phyloP scores from a whole-genome alignment of 352 stramenopile species.

The Phytophthora litchii region DNA sequence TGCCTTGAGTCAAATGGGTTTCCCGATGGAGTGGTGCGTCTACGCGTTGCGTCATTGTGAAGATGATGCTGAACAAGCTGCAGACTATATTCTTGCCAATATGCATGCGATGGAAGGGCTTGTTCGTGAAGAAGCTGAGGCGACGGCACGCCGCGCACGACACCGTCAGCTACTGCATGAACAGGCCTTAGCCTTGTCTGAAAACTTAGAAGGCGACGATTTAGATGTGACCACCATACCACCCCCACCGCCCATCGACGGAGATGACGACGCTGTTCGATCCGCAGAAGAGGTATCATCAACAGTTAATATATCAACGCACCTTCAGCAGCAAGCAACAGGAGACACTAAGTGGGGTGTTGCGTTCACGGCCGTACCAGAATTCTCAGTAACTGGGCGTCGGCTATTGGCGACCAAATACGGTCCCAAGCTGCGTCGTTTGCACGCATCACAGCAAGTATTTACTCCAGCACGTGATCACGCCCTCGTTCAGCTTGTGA shows the following conservation, averaged over 20 bases:
- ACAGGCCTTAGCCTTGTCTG: constrained; percentile 25
- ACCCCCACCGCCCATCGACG: constrained; percentile 29
- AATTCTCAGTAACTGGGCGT: constrained; percentile 83
- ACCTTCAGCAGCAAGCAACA: constrained; percentile 24
- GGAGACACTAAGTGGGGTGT: constrained; percentile 85
- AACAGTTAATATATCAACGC: constrained; percentile 35
- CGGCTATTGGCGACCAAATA: constrained; percentile 81
- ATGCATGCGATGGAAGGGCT: constrained; percentile 85
- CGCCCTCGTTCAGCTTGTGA: constrained; percentile 81
- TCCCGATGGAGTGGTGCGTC: constrained; percentile 89
- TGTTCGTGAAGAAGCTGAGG: constrained; percentile 75
- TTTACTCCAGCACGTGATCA: constrained; percentile 75
- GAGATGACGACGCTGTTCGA: constrained; percentile 40
- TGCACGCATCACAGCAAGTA: constrained; percentile 72
- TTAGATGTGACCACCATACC: constrained; percentile 13
- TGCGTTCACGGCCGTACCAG: constrained; percentile 82
- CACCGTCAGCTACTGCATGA: constrained; percentile 57
- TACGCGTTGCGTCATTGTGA: constrained; percentile 85
- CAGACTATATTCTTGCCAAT: constrained; percentile 86
- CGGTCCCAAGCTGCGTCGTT: constrained; percentile 51
- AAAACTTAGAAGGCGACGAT: constrained; percentile 20
- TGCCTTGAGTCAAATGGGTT: constrained; percentile 84
- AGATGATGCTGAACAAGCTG: constrained; percentile 81
- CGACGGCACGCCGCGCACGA: constrained; percentile 46
- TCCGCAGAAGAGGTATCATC: constrained; percentile 55